These are phyloP conservation scores for Vitis hybrid DNA, from an alignment of 177 flowering plant species.

Conservation along the genomic window DNA sequence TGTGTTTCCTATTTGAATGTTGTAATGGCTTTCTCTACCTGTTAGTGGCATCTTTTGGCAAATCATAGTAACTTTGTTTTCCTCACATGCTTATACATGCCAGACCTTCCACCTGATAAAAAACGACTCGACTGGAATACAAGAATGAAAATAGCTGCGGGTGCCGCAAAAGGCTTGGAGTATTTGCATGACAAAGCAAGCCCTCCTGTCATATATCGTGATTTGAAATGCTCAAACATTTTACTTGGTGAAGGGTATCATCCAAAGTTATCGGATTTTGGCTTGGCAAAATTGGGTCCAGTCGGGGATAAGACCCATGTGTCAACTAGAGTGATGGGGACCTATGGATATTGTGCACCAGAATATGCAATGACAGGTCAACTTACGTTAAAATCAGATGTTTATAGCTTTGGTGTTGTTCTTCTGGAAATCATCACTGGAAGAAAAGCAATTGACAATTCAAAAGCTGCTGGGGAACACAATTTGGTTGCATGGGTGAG, in stretches of 20 bases:
- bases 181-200: conserved; percentile 64
- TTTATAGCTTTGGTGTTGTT: conserved; percentile 73
- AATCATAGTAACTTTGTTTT: background rate
- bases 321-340: conserved; percentile 72
- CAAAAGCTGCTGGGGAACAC: conserved; percentile 51
- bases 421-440: conserved; percentile 70
- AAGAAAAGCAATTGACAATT: conserved; percentile 60
- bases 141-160: conserved; percentile 76
- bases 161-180: conserved; percentile 74
- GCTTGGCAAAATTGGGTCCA: conserved; percentile 67
- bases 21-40: background rate
- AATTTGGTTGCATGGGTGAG: conserved; percentile 72
- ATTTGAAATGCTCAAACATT: conserved; percentile 68
- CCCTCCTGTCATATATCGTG: conserved; percentile 72
- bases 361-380: conserved; percentile 77
- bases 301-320: conserved; percentile 71
- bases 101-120: conserved; percentile 55
- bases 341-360: conserved; percentile 74
- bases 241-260: conserved; percentile 58
- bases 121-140: conserved; percentile 65
- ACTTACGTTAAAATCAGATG: conserved; percentile 66
- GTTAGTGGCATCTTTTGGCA: background rate
- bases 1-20: background rate
- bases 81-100: background rate
- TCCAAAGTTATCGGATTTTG: conserved; percentile 70